Conservation (phyloP, 768 basidiomycete species). For the Boletus subcaerulescens region DNA sequence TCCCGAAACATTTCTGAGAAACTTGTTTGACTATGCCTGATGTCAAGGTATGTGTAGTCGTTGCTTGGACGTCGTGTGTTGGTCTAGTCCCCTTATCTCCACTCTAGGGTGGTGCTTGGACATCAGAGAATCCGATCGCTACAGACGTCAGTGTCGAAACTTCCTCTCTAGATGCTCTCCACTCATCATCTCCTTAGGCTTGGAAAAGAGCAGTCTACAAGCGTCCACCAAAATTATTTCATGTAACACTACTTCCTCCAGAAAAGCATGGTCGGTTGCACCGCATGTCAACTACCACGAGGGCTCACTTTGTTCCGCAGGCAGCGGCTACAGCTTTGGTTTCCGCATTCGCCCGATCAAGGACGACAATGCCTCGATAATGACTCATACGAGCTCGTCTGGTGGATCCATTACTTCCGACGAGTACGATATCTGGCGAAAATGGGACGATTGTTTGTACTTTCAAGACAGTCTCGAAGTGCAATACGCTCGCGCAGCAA, state of each 20-base stretch:
- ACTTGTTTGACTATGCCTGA: conserved; percentile 2
- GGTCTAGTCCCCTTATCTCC: background rate
- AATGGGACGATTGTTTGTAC: conserved; percentile 81
- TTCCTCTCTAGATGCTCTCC: background rate
- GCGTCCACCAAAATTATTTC: conserved; percentile 56
- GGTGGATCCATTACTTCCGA: conserved; percentile 34
- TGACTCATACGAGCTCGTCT: conserved; percentile 28
- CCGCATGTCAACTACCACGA: background rate
- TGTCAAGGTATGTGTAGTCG: conserved; percentile 10
- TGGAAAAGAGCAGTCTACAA: conserved; percentile 63
- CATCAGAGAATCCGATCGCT: conserved; percentile 5
- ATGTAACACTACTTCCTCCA: conserved; percentile 55
- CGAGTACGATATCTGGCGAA: conserved; percentile 74
- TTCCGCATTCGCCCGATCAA: conserved; percentile 54
- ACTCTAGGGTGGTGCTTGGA: conserved; percentile 8
- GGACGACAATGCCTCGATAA: conserved; percentile 30
- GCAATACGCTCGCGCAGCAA: conserved; percentile 61
- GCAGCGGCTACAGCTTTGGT: conserved; percentile 54
- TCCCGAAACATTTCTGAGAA: background rate
- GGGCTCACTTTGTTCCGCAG: conserved; percentile 32
- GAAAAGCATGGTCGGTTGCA: conserved; percentile 50
- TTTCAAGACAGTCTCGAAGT: conserved; percentile 69
- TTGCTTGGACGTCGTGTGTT: background rate
- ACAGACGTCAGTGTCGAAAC: conserved; percentile 26
- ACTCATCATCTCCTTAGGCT: conserved; percentile 35